Conservation (phyloP, 495 filamentous ascomycete genomes). For the Xylaria longipes region DNA sequence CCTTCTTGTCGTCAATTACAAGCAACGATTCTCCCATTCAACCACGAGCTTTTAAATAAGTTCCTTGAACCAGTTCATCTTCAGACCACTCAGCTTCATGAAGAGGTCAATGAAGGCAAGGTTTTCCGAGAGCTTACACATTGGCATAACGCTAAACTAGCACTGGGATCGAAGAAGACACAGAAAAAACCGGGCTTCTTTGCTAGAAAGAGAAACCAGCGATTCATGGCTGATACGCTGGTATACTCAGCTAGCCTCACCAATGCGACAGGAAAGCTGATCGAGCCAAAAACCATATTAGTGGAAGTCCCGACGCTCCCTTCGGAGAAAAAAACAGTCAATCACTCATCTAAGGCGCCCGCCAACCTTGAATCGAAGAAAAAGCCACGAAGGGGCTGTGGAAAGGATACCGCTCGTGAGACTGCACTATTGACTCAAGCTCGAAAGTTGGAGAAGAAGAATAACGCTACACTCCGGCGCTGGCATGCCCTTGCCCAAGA, state of each 20-base stretch:
- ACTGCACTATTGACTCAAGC: conserved; percentile 37
- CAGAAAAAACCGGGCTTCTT: conserved; percentile 30
- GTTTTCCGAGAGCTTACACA: conserved; percentile 67
- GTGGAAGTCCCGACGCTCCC: background rate
- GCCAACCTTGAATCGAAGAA: conserved; percentile 36
- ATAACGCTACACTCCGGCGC: conserved; percentile 26
- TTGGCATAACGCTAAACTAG: conserved; percentile 67
- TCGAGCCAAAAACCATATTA: conserved; percentile 68
- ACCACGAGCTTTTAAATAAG: conserved; percentile 62
- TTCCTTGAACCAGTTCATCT: conserved; percentile 63
- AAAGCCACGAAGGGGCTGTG: conserved; percentile 20
- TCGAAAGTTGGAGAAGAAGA: conserved; percentile 39
- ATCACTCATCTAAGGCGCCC: background rate
- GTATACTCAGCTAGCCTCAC: conserved; percentile 75
- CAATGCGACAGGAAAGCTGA: conserved; percentile 63
- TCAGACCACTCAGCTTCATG: conserved; percentile 35
- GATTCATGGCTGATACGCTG: conserved; percentile 67
- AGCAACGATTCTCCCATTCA: conserved; percentile 63
- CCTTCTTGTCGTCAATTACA: conserved; percentile 16
- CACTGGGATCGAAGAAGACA: conserved; percentile 50
- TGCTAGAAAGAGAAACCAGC: conserved; percentile 51
- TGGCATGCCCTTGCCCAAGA: conserved; percentile 34
- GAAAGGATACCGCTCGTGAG: conserved; percentile 33
- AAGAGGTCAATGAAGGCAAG: conserved; percentile 30
- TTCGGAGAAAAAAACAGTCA: background rate